A percentile compares a stretch with the other conserved stretches of the same genome.
Evolutionary conservation across 208 protist genomes (phyloP).

Genomic region (Trypanosoma avium): DNA sequence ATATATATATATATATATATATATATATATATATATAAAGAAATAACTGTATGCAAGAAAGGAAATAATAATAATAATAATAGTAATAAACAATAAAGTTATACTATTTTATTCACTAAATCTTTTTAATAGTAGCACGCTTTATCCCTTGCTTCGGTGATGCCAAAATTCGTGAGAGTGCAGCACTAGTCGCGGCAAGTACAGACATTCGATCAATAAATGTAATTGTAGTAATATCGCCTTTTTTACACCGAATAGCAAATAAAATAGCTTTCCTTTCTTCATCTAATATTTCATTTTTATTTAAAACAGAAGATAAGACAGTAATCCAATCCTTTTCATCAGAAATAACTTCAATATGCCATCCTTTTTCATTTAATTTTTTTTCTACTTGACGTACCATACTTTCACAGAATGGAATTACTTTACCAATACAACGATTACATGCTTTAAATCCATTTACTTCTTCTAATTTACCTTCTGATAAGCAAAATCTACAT

Average conservation of each 20-base stretch:
- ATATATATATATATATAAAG: too few relatives aligned
- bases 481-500: slow-evolving; percentile 14
- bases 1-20: too few relatives aligned
- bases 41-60: too few relatives aligned
- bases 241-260: slow-evolving; percentile 22
- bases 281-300: slow-evolving; percentile 1
- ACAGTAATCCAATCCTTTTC: slow-evolving; percentile 15
- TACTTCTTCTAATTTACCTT: slow-evolving; percentile 13
- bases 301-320: not conserved
- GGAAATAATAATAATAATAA: not conserved
- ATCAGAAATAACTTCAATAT: slow-evolving; percentile 12
- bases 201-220: slow-evolving; percentile 30
- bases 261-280: slow-evolving; percentile 10
- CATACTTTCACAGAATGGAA: slow-evolving; percentile 18
- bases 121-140: not conserved
- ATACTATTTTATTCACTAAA: not conserved
- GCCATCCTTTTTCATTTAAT: slow-evolving; percentile 4
- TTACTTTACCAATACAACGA: slow-evolving; percentile 13
- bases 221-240: slow-evolving; percentile 20
- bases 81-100: not conserved
- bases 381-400: slow-evolving; percentile 7
- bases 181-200: slow-evolving; percentile 26
- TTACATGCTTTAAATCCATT: slow-evolving; percentile 13
- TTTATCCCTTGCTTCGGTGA: slow-evolving; percentile 1
- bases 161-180: slow-evolving; percentile 8